A percentile compares a stretch with the other conserved stretches of the same genome.
Evolutionary conservation across 2,329 filamentous ascomycete species (phyloP).

Genomic region (Podosphaera leucotricha): DNA sequence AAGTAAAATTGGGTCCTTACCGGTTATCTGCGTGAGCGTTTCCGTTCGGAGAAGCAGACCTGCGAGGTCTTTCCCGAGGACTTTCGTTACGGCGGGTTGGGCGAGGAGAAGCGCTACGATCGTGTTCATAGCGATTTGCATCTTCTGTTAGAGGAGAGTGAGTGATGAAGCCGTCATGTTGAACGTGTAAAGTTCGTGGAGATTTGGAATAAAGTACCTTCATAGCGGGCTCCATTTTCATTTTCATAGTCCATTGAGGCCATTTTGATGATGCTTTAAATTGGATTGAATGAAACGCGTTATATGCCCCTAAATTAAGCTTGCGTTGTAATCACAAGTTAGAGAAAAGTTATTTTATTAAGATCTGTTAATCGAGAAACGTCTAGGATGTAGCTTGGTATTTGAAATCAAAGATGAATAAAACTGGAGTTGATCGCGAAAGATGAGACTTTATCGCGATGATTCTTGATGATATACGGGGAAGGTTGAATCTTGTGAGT

Average conservation of each 20-base stretch:
- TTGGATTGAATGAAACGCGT: constrained; percentile 2
- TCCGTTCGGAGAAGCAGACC: constrained; percentile 36
- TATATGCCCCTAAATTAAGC: not conserved
- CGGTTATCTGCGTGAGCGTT: constrained; percentile 23
- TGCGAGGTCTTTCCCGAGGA: constrained; percentile 32
- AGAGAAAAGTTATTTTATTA: not conserved
- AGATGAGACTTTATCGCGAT: not conserved
- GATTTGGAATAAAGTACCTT: constrained; percentile 22
- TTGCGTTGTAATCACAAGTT: not conserved
- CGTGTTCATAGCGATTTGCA: constrained; percentile 40
- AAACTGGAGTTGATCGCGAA: not conserved
- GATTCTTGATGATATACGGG: not conserved
- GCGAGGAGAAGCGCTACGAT: constrained; percentile 41
- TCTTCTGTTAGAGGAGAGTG: constrained; percentile 25
- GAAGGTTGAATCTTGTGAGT: not conserved
- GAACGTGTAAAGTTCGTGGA: not conserved
- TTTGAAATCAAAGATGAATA: not conserved
- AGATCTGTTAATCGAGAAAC: too few relatives aligned
- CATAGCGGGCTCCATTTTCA: constrained; percentile 39
- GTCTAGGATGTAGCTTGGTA: not conserved
- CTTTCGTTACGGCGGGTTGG: constrained; percentile 30
- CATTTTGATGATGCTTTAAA: constrained; percentile 12
- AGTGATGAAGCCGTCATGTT: constrained; percentile 4
- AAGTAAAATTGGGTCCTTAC: constrained; percentile 16
- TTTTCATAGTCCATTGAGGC: constrained; percentile 50